Conservation (phyloP, 2,329 filamentous ascomycete species). For the Claviceps quebecensis region DNA sequence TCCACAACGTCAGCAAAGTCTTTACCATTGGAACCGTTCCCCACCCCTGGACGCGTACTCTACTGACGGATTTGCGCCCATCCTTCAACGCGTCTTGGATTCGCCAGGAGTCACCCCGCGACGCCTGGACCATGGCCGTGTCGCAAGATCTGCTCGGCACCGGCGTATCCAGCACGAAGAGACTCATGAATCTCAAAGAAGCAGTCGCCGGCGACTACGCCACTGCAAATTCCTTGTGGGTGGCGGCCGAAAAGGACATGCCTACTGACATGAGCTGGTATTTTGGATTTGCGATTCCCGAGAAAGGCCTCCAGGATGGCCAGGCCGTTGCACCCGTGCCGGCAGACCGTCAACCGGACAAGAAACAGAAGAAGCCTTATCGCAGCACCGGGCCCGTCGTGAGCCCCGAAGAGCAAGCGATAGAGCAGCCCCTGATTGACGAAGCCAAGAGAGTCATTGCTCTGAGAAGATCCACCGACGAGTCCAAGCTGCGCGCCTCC, state of each 20-base stretch:
- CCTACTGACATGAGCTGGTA: conserved; percentile 73
- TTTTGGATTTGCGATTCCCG: conserved; percentile 72
- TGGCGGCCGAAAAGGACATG: conserved; percentile 53
- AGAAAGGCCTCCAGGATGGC: conserved; percentile 30
- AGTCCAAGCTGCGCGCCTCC: conserved; percentile 35
- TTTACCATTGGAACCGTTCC: conserved; percentile 83
- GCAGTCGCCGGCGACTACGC: conserved; percentile 57
- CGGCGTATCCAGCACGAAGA: conserved; percentile 43
- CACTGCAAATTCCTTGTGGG: conserved; percentile 58
- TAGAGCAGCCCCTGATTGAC: conserved; percentile 40
- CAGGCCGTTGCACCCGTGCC: conserved; percentile 13
- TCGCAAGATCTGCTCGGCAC: conserved; percentile 56
- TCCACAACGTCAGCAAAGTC: conserved; percentile 54
- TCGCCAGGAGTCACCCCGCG: conserved; percentile 53
- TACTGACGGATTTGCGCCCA: conserved; percentile 48
- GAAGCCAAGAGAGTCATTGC: conserved; percentile 35
- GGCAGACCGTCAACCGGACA: conserved; percentile 10
- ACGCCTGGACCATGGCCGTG: conserved; percentile 61
- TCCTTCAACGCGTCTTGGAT: conserved; percentile 51
- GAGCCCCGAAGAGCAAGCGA: conserved; percentile 35
- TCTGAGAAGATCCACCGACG: conserved; percentile 27
- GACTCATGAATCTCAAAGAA: conserved; percentile 67
- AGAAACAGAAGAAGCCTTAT: conserved; percentile 14
- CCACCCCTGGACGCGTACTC: conserved; percentile 74
- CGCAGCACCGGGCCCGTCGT: conserved; percentile 35